Conservation (phyloP, 495 filamentous ascomycete species). For the Elasticomyces elasticus region DNA sequence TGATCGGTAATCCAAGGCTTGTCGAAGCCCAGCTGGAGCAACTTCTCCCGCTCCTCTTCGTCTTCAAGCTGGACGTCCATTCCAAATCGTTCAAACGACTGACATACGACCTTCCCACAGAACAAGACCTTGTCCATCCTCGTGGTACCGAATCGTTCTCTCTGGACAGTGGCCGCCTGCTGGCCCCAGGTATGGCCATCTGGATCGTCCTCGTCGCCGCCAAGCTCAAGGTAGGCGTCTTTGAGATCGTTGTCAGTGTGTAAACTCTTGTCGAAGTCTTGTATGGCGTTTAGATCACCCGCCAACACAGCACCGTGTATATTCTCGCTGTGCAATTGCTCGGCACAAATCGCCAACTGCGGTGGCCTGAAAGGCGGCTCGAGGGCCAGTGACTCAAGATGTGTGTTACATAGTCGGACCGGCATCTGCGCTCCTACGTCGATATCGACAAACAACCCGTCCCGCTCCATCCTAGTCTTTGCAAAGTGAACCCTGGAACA, state of each 20-base stretch:
- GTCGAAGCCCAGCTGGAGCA: conserved; percentile 25
- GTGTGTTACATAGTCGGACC: conserved; percentile 43
- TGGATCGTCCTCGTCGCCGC: conserved; percentile 36
- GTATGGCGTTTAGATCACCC: conserved; percentile 49
- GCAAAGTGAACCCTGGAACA: conserved; percentile 40
- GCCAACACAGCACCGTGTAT: conserved; percentile 32
- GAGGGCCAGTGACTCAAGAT: conserved; percentile 42
- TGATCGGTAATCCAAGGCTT: conserved; percentile 44
- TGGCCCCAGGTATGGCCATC: conserved; percentile 50
- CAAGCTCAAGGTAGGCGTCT: conserved; percentile 45
- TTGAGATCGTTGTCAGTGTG: conserved; percentile 37
- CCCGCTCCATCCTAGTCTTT: conserved; percentile 37
- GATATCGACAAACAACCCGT: conserved; percentile 45
- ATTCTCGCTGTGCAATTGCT: conserved; percentile 29
- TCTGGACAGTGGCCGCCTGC: conserved; percentile 32
- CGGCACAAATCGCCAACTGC: conserved; percentile 35
- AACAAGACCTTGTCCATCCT: conserved; percentile 46
- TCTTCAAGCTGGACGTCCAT: conserved; percentile 27
- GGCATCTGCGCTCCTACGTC: conserved; percentile 10
- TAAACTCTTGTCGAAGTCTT: conserved; percentile 41
- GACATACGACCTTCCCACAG: conserved; percentile 28
- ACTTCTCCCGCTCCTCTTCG: conserved; percentile 15
- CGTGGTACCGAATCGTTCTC: conserved; percentile 34
- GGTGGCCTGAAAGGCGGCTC: conserved; percentile 35
- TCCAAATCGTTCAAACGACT: conserved; percentile 37